Evolutionary conservation across 2,329 filamentous ascomycete genomes (phyloP), one percentile per base, ranked within the genome.

Genomic region (Colletotrichum sublineola): DNA sequence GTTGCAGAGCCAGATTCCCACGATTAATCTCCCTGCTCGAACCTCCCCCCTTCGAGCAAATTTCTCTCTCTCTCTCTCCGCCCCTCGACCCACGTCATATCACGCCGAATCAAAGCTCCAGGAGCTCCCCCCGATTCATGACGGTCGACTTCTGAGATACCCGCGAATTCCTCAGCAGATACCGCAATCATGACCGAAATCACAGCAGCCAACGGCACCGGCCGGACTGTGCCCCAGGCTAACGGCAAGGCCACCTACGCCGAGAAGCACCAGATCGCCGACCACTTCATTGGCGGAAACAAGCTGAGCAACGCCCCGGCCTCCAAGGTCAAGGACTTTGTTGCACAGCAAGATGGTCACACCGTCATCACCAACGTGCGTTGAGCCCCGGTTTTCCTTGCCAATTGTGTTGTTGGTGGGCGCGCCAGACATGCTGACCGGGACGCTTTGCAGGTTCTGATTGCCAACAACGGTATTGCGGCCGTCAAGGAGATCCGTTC

Each of bases 401-500:
- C 33, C 7, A 24, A 46, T 14, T 20, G 33, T 20, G n/a, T 11
- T n/a, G 38, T 15, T 31, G 36, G 24, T 36, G 24, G n/a, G 18
- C 66, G 29, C 20, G 8, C 18, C 61, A 36, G 52, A 55, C 24
- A 68, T 56, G 62, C 73, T 75, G 62, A 73, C 61, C 29, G 31
- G 24, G 36, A 38, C 3, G 4, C 5, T 20, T 33, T 42, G 29
- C 80, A 98, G 96, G 95, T 98, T 67, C 89, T 99, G 76, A 99
- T 99, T 84, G 96, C 96, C 82, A 99, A 99, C 88, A 99, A 99
- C 87, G 96, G 96, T 89, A 99, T 99, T 84, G 96, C 96, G 63
- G 96, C 96, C 81, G 96, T 99, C 84, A 99, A 99, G 86, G 96
- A 99, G 85, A 99, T 99, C 82, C 92, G 96, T 83, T 98, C 96